phyloP scores from a whole-genome alignment of 129 eudicot genomes.

The Escallonia herrerae region DNA sequence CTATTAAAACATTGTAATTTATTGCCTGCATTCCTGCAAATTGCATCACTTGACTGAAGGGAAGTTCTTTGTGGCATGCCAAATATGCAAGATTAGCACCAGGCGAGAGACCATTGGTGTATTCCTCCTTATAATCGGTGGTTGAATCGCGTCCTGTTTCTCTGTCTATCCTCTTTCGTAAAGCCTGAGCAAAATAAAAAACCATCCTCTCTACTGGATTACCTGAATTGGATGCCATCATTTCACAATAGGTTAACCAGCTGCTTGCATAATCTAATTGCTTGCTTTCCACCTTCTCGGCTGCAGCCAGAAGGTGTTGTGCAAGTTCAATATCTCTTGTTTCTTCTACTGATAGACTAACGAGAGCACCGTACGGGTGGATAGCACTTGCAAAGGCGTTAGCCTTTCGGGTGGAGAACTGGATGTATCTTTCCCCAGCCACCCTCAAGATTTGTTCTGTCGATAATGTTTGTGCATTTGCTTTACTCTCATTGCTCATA shows the following conservation, averaged over 20 bases:
- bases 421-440: constrained; percentile 57
- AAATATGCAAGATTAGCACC: constrained; percentile 29
- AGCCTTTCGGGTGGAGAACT: constrained; percentile 31
- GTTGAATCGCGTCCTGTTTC: constrained; percentile 30
- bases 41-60: constrained; percentile 50
- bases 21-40: constrained; percentile 49
- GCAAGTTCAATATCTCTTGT: constrained; percentile 50
- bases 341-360: constrained; percentile 36
- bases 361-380: constrained; percentile 43
- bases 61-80: constrained; percentile 41
- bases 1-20: constrained; percentile 29
- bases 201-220: constrained; percentile 46
- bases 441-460: constrained; percentile 45
- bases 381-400: constrained; percentile 32
- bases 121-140: constrained; percentile 6
- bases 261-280: constrained; percentile 40
- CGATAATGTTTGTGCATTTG: constrained; percentile 11
- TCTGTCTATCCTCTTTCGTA: constrained; percentile 28
- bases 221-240: constrained; percentile 35
- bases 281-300: constrained; percentile 33
- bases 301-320: constrained; percentile 52
- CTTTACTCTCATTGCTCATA: constrained; percentile 2
- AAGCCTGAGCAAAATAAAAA: constrained; percentile 38
- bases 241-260: constrained; percentile 36
- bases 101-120: constrained; percentile 12